These are phyloP conservation scores for Eimeria sp. DNA, from an alignment of 169 alveolate species.

Conservation along the genomic window DNA sequence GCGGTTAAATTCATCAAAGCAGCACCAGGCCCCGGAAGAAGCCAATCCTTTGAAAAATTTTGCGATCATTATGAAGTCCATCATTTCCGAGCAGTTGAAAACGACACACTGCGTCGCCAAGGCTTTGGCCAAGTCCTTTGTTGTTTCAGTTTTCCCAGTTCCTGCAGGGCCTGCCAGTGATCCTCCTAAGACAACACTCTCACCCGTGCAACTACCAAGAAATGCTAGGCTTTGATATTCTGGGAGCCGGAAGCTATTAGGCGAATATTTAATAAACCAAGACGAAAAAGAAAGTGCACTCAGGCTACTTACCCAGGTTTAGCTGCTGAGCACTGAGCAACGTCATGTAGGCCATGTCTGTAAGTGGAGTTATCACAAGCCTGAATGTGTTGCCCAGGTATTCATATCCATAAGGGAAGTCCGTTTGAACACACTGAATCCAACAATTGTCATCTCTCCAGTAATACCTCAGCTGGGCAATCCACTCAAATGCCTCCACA, in stretches of 20 bases:
- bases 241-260: not conserved
- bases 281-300: not conserved
- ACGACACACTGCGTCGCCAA: constrained; percentile 98
- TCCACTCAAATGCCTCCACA: constrained; percentile 85
- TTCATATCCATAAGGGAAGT: constrained; percentile 96
- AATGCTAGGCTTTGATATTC: not conserved
- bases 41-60: constrained; percentile 98
- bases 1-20: constrained; percentile 99
- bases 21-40: constrained; percentile 97
- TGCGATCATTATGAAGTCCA: constrained; percentile 98
- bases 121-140: constrained; percentile 98
- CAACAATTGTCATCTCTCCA: constrained; percentile 97
- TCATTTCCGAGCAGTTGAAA: constrained; percentile 97
- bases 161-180: constrained; percentile 99
- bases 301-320: constrained; percentile 91
- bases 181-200: constrained; percentile 85
- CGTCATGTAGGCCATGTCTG: constrained; percentile 98
- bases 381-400: constrained; percentile 98
- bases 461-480: constrained; percentile 96
- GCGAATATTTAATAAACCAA: not conserved
- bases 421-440: constrained; percentile 91
- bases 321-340: constrained; percentile 97
- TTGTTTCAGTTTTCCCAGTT: constrained; percentile 99
- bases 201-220: not conserved
- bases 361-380: constrained; percentile 97